A percentile compares a stretch with the other conserved stretches of the same genome.
These are phyloP conservation scores for Saccharum hybrid DNA, from an alignment of 202 grass and related monocot species.

Conservation along the genomic window DNA sequence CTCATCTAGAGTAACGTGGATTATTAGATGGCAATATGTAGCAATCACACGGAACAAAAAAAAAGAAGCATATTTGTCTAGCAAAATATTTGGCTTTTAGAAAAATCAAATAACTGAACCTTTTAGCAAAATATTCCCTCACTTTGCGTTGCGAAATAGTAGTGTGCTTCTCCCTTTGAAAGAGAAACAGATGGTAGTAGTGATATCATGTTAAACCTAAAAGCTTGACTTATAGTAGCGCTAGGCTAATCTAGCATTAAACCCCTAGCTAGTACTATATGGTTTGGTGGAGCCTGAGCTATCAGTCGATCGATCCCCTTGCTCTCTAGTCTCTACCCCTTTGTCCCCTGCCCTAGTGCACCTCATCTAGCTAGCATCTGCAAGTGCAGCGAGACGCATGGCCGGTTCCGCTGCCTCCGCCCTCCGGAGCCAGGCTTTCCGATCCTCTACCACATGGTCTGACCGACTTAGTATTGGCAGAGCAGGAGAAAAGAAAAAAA, in stretches of 20 bases:
- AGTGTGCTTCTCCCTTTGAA: neutral
- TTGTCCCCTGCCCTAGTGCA: slow-evolving; percentile 36
- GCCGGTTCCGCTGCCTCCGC: slow-evolving; percentile 29
- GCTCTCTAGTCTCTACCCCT: neutral
- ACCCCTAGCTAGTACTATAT: neutral
- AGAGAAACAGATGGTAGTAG: neutral
- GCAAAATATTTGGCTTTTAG: no score
- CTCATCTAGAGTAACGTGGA: neutral
- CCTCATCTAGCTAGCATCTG: slow-evolving; percentile 7
- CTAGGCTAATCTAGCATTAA: slow-evolving; percentile 36
- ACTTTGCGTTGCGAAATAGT: neutral
- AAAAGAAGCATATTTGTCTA: no score
- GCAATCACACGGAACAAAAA: no score
- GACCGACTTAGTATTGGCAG: no score
- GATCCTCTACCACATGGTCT: neutral
- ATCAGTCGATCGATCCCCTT: neutral
- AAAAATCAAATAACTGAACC: no score
- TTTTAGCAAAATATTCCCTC: no score
- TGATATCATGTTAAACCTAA: slow-evolving; percentile 45
- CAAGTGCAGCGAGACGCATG: neutral
- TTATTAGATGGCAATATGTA: no score
- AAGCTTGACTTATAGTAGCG: slow-evolving; percentile 43
- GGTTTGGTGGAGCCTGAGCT: slow-evolving; percentile 38
- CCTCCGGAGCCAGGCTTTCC: neutral
- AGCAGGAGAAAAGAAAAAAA: no score